Evolutionary conservation across 768 basidiomycete genomes (phyloP), one percentile per base, ranked within the genome.

Genomic region (Brasilioporus rufonigricans): DNA sequence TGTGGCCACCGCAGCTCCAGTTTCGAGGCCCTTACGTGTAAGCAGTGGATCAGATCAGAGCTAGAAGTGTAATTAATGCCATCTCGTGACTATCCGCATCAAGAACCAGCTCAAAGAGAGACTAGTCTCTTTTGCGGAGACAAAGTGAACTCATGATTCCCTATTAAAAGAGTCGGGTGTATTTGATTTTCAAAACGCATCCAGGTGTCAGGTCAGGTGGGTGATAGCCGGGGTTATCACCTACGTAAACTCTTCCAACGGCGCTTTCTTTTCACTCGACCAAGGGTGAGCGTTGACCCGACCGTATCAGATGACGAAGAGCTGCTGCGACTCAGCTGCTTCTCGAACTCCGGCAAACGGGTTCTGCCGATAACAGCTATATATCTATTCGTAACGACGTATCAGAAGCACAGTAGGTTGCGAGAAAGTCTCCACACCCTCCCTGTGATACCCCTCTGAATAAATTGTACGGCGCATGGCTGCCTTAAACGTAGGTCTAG

Each of bases 111-210:
- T 24, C 40, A 12, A n/a, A 49, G 58, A 26, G 26, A 21, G 44
- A 16, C 26, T 50, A 49, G 46, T 48, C 50, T 46, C 24, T 38
- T 18, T 33, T 52, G 61, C 27, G 61, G 61, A 32, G 53, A 50
- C 53, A 62, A 47, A 7, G 53, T 3, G 46, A 36, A 19, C 14
- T 9, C 24, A 12, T 18, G 21, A 6, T 33, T n/a, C 8, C 12
- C 26, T 33, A 29, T 44, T 27, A 14, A 39, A 40, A 36, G 39
- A 12, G 23, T 36, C 21, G 31, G 19, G 39, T 10, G 27, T 9
- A 27, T 44, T 52, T 29, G 23, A 31, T 44, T 14, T 1, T 11
- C 23, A 35, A 27, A 11, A 21, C 23, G 21, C 18, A 18, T 12
- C 23, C 18, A 41, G 8, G 13, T 0, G 14, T 24, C 23, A 16